Percentiles rank a stretch among this genome's conserved stretches.
Evolutionary conservation across 805 yeast genomes (phyloP).

Genomic region (Suhomyces kilbournensis): DNA sequence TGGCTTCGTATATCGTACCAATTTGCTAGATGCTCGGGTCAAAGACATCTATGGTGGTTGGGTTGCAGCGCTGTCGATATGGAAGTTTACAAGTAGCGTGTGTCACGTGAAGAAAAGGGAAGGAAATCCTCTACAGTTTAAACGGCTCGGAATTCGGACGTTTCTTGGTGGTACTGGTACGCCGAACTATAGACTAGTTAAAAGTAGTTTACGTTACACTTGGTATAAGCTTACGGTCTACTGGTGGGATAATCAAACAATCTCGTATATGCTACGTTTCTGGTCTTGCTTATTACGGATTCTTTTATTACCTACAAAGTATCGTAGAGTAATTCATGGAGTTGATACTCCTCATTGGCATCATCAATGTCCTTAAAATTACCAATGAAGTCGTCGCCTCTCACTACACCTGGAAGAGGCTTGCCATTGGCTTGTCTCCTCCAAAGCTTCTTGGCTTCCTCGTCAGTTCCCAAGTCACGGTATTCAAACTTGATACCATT

Average conservation of each 20-base stretch:
- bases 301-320: slow-evolving; percentile 29
- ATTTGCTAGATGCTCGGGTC: neutral
- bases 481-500: slow-evolving; percentile 64
- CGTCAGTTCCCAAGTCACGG: slow-evolving; percentile 85
- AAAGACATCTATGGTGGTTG: neutral
- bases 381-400: slow-evolving; percentile 80
- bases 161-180: too few relatives aligned
- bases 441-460: slow-evolving; percentile 83
- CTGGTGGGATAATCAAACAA: too few relatives aligned
- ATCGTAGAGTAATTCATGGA: slow-evolving; percentile 63
- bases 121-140: too few relatives aligned
- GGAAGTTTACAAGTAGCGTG: neutral
- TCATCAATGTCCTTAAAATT: slow-evolving; percentile 84
- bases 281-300: too few relatives aligned
- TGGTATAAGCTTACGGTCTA: too few relatives aligned
- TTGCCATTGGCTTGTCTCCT: slow-evolving; percentile 69
- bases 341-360: slow-evolving; percentile 74
- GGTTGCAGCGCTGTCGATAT: neutral
- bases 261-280: too few relatives aligned
- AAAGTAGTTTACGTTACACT: too few relatives aligned
- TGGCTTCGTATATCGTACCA: neutral
- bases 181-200: too few relatives aligned
- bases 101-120: neutral
- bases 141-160: too few relatives aligned
- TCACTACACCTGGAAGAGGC: slow-evolving; percentile 77